Percentiles rank a stretch among this genome's conserved stretches.
These are phyloP conservation scores for Arctostaphylos glauca DNA, from an alignment of 148 eudicot genomes.

Conservation along the genomic window DNA sequence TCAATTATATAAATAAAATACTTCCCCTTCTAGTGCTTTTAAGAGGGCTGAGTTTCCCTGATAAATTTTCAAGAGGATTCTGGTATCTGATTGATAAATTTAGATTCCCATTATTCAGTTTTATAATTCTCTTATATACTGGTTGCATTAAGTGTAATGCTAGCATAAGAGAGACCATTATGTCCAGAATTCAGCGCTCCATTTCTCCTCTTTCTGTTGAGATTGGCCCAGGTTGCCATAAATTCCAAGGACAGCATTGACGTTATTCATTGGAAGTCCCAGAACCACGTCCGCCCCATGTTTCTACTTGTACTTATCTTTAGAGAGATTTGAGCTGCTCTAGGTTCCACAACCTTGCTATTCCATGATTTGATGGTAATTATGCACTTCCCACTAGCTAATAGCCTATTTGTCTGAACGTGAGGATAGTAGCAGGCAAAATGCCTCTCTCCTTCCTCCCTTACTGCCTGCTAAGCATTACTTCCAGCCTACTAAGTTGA, in stretches of 20 bases:
- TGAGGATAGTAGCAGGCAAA: background rate
- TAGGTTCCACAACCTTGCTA: background rate
- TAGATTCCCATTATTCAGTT: background rate
- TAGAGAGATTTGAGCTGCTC: background rate
- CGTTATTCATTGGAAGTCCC: background rate
- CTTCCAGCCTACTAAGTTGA: background rate
- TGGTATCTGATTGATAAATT: no score
- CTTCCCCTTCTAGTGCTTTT: no score
- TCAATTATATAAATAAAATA: no score
- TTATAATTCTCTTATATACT: background rate
- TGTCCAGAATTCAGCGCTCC: background rate
- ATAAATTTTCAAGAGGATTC: no score
- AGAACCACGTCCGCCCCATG: background rate
- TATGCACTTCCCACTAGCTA: background rate
- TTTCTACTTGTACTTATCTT: conserved; percentile 1
- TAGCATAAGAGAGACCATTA: background rate
- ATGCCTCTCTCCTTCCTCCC: background rate
- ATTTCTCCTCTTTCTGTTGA: background rate
- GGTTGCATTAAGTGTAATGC: background rate
- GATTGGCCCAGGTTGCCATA: background rate
- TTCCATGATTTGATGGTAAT: background rate
- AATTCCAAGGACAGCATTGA: background rate
- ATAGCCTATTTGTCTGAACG: background rate
- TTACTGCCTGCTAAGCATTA: background rate
- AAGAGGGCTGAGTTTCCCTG: no score